Base-by-base conservation (phyloP, 768 basidiomycete genomes). In the Lentinula sp. region DNA sequence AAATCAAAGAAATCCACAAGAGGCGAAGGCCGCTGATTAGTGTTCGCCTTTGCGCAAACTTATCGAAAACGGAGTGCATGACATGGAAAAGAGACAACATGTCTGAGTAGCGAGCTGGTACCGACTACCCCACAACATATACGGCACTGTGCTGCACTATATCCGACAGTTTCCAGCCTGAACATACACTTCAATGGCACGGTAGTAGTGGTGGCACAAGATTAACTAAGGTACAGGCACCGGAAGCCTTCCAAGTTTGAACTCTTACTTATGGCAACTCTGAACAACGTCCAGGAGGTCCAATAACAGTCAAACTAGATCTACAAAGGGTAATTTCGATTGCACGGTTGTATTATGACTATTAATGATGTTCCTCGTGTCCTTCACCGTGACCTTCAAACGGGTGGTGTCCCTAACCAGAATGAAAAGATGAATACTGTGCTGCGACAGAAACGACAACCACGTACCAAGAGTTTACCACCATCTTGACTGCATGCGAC, bases 391-490 rank as follows among this genome's bases (percentile, higher is more conserved):
- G 68, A 56, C 64, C 63, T 49, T 65, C 42, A 59, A 69, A 81
- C 63, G 77, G 78, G 69, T 82, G 85, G 62, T 78, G 73, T 33
- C 84, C 84, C 85, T 86, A 58, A 13, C 65, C 50, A 62, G 50
- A 49, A 64, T 53, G 23, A n/a, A 23, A 51, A n/a, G 58, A 41
- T 15, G n/a, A 35, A 48, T 54, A 12, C n/a, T 15, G 58, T 61
- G 41, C n/a, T 18, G 15, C 18, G 36, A 61, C 16, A 13, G 43
- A 62, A 10, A 51, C 5, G 12, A 42, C 10, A 18, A 8, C 35
- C 23, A 68, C 79, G 61, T 73, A 91, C 90, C 70, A 93, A 64
- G 35, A 93, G 69, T 67, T 90, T 91, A 28, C 83, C 79, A 48
- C 89, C 90, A 66, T 91, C 90, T 79, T 91, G 82, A 66, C 90